phyloP scores from a whole-genome alignment of 257 asterid species.

The Primulina huaijiensis region DNA sequence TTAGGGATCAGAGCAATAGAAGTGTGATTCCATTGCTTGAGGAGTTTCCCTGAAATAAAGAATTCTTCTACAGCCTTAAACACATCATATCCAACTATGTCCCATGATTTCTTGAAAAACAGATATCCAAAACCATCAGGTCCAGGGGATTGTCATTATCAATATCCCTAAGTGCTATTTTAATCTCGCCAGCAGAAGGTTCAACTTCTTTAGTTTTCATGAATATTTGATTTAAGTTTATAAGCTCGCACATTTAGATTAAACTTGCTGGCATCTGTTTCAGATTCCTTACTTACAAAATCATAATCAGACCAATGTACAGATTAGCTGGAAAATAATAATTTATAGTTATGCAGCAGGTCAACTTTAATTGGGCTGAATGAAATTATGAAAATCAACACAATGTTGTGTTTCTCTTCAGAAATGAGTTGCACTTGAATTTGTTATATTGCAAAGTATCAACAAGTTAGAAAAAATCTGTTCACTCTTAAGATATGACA shows the following conservation, averaged over 20 bases:
- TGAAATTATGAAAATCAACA: neutral
- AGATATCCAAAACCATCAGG: too few species aligned
- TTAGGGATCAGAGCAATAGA: too few species aligned
- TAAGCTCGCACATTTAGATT: constrained; percentile 4
- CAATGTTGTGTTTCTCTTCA: neutral
- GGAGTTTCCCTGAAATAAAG: too few species aligned
- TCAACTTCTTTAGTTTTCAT: constrained; percentile 1
- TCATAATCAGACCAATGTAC: neutral
- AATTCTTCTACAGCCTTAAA: too few species aligned
- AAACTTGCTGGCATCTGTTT: neutral
- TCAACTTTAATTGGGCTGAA: neutral
- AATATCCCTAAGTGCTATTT: too few species aligned
- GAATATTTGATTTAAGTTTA: neutral
- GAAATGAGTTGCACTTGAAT: neutral
- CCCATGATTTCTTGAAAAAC: too few species aligned
- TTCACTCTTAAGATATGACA: neutral
- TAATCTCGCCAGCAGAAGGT: neutral
- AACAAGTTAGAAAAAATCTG: neutral
- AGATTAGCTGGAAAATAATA: neutral
- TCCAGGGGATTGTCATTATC: too few species aligned
- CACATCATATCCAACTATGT: too few species aligned
- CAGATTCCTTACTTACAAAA: neutral
- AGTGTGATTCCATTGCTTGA: too few species aligned
- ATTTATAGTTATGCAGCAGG: neutral
- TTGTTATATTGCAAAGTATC: neutral